These are phyloP conservation scores for Plasmodium adleri DNA, from an alignment of 169 alveolate genomes.

Conservation along the genomic window DNA sequence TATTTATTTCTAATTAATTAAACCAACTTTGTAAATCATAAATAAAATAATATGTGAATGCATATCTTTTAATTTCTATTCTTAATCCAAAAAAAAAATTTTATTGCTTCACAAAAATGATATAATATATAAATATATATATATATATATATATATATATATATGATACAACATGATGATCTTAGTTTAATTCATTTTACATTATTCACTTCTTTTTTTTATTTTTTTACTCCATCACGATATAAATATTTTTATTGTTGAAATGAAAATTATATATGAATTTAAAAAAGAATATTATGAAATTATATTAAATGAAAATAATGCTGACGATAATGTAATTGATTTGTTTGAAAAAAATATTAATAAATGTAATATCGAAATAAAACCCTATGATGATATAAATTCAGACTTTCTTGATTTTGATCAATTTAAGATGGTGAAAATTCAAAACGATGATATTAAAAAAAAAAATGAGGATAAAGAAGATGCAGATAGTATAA, in stretches of 20 bases:
- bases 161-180: too few relatives aligned
- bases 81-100: too few relatives aligned
- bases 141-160: too few relatives aligned
- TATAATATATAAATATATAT: too few relatives aligned
- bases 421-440: constrained; percentile 10
- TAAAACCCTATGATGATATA: constrained; percentile 1
- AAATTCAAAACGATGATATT: background rate
- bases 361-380: constrained; percentile 10
- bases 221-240: too few relatives aligned
- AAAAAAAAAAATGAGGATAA: background rate
- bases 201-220: too few relatives aligned
- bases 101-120: too few relatives aligned
- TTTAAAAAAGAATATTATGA: constrained; percentile 54
- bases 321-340: constrained; percentile 45
- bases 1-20: too few relatives aligned
- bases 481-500: background rate
- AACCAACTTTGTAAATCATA: too few relatives aligned
- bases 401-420: constrained; percentile 50
- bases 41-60: too few relatives aligned
- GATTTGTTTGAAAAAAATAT: constrained; percentile 26
- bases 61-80: too few relatives aligned
- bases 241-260: background rate
- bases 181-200: too few relatives aligned
- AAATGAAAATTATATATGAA: constrained; percentile 55
- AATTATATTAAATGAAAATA: constrained; percentile 27